phyloP scores from a whole-genome alignment of 352 stramenopile genomes.

The Phytophthora syringae region DNA sequence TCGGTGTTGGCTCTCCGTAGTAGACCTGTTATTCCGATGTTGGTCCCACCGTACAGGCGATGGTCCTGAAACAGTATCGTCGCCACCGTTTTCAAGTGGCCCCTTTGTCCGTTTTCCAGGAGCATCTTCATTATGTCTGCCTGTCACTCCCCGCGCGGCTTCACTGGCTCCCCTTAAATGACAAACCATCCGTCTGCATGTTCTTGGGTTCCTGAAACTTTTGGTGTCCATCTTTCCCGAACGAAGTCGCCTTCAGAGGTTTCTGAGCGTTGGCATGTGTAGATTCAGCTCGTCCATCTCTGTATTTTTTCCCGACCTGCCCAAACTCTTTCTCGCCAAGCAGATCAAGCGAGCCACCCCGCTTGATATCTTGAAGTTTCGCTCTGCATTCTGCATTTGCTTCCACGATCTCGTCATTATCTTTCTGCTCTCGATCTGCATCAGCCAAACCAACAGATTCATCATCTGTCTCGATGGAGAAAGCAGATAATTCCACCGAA shows the following conservation, averaged over 20 bases:
- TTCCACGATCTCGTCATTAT: constrained; percentile 5
- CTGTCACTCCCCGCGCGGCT: background rate
- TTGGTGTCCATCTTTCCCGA: constrained; percentile 3
- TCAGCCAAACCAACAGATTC: constrained; percentile 17
- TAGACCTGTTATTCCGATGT: background rate
- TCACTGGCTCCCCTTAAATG: background rate
- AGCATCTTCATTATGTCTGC: background rate
- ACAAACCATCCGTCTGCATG: background rate
- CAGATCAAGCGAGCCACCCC: background rate
- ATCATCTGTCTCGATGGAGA: constrained; percentile 46
- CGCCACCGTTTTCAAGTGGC: background rate
- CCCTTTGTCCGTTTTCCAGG: background rate
- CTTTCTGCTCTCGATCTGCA: constrained; percentile 9
- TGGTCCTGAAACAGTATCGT: background rate
- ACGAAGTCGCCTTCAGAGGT: constrained; percentile 4
- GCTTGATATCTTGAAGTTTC: constrained; percentile 11
- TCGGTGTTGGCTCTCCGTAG: background rate
- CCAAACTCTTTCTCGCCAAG: constrained; percentile 7
- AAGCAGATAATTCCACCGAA: constrained; percentile 41
- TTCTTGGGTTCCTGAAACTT: constrained; percentile 10
- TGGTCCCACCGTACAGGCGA: background rate
- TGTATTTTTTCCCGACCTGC: background rate
- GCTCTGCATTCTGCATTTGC: constrained; percentile 1
- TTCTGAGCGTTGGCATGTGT: background rate
- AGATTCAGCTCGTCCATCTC: constrained; percentile 2